Evolutionary conservation across 352 stramenopile species (phyloP).

Genomic region (Phytophthora citricola): DNA sequence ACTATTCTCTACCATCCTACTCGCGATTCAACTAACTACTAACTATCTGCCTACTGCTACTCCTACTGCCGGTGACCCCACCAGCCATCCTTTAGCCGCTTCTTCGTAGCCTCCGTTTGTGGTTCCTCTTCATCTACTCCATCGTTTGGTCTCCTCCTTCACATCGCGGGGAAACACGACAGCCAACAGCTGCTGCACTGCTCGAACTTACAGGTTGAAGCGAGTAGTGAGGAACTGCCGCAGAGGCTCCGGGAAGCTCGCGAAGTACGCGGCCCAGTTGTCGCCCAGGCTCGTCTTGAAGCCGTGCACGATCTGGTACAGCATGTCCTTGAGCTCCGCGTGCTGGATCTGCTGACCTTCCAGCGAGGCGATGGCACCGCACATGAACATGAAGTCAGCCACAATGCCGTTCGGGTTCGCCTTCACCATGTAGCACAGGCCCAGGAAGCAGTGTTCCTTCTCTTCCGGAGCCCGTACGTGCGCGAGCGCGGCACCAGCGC

Average conservation of each 20-base stretch:
- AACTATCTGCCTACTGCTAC: slow-evolving; percentile 56
- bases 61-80: slow-evolving; percentile 44
- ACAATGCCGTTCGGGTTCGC: slow-evolving; percentile 90
- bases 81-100: slow-evolving; percentile 31
- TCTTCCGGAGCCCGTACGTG: slow-evolving; percentile 86
- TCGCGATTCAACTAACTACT: slow-evolving; percentile 44
- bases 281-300: slow-evolving; percentile 90
- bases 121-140: slow-evolving; percentile 22
- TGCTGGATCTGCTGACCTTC: slow-evolving; percentile 83
- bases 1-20: slow-evolving; percentile 46
- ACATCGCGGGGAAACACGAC: slow-evolving; percentile 21
- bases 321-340: slow-evolving; percentile 82
- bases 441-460: slow-evolving; percentile 92
- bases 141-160: slow-evolving; percentile 20
- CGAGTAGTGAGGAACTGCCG: slow-evolving; percentile 81
- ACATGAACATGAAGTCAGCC: slow-evolving; percentile 92
- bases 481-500: slow-evolving; percentile 85
- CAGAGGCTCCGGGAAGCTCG: slow-evolving; percentile 82
- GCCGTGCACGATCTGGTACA: slow-evolving; percentile 89
- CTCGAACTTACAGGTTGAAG: slow-evolving; percentile 78
- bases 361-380: slow-evolving; percentile 86
- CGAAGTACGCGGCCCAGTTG: slow-evolving; percentile 88
- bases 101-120: slow-evolving; percentile 27
- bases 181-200: slow-evolving; percentile 16
- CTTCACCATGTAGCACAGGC: slow-evolving; percentile 92